Evolutionary conservation across 805 yeast genomes (phyloP), one percentile per base, ranked within the genome.

Genomic region (Ogataea naganishii): DNA sequence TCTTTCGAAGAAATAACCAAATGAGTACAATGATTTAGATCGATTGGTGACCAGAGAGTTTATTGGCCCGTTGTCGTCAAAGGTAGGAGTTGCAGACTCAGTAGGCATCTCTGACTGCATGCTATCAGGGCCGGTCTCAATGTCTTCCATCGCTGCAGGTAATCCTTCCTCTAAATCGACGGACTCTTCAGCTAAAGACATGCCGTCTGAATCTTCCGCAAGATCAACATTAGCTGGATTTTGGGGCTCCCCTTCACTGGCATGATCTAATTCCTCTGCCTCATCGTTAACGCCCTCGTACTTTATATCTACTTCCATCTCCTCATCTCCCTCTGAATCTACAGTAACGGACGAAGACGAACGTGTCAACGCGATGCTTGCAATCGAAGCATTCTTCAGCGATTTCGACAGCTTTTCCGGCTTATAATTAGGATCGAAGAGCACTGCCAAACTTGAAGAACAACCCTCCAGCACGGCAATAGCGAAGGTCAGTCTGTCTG

Each of bases 371-470:
- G n/a, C n/a, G n/a, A n/a, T n/a, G n/a, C n/a, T n/a, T n/a, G n/a
- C n/a, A 13, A 11, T 24, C 33, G 8, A 33, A 24, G 9, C 20
- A 12, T 14, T 33, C 24, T 10, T 29, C 32, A 11, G 36, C 36
- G 26, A 33, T 29, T 12, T 67, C 37, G n/a, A n/a, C n/a, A n/a
- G n/a, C n/a, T n/a, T n/a, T 52, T 51, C 69, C 9, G 23, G 23
- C 27, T 66, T 63, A 41, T 63, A 80, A 10, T 76, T 73, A 0
- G 94, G 83, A 47, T 85, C 95, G 43, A 82, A 72, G 21, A 86
- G 56, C 25, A 69, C 63, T 20, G 94, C 69, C 7, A 74, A 58
- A 16, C 96, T 95, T 24, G 88, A 72, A 4, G 80, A 40, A 18
- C 37, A 33, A 7, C 52, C 49, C 29, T 51, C 53, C 23, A 53